Evolutionary conservation across 169 alveolate genomes (phyloP), one percentile per base, ranked within the genome.

Genomic region (Nephromyces sp.): DNA sequence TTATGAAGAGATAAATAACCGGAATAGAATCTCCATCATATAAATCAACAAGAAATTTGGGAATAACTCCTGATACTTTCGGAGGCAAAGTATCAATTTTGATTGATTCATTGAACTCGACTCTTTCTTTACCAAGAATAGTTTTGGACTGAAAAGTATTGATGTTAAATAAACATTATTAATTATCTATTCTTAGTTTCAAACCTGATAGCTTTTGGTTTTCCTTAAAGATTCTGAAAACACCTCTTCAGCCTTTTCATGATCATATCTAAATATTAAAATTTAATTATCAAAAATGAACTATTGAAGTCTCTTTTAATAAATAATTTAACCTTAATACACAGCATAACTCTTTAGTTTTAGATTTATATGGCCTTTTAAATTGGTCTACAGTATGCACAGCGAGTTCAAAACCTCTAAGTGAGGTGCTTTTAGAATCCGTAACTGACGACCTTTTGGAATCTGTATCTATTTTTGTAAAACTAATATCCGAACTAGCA

Each of bases 41-140:
- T 32, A 75, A 30, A 52, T 75, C 81, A 0, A 75, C 61, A 22
- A 27, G 21, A 3, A 75, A 33, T 31, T 67, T 75, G 22, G 75
- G 81, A 21, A 27, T 27, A 3, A 22, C 65, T 2, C 75, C 75
- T 2, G 64, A 32, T 62, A 61, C 69, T 28, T 51, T 34, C 43
- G 81, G 65, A 0, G 81, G 81, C 30, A 75, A 1, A 1, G 81
- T 30, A 1, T 52, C 27, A 32, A 75, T 33, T 29, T 43, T 66
- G 15, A 70, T 73, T 15, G 52, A 32, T 2, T 65, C 32, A 52
- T 75, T 66, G 30, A 75, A 27, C 25, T 71, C 30, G 6, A 73
- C 81, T 1, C 32, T 51, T 30, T 75, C 81, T 2, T 66, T 62
- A 5, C 75, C 75, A 0, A 67, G 52, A 3, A 43, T 25, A 21